A percentile compares a stretch with the other conserved stretches of the same genome.
Evolutionary conservation across 2,329 filamentous ascomycete species (phyloP).

Genomic region (Aspergillus arachidicola): DNA sequence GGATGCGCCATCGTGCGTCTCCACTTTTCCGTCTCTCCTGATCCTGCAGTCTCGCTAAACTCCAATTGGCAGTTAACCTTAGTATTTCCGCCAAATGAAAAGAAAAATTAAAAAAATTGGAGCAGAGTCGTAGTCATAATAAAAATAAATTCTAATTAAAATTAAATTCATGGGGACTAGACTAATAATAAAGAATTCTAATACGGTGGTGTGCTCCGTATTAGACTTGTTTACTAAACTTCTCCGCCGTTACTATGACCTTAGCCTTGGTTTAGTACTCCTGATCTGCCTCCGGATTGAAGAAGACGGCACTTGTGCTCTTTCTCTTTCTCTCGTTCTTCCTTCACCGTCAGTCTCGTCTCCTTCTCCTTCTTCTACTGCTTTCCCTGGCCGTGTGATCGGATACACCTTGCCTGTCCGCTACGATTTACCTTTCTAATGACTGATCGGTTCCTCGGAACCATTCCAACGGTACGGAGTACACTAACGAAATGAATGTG

Average conservation of each 20-base stretch:
- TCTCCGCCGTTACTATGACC: background rate
- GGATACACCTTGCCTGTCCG: background rate
- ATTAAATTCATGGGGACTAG: background rate
- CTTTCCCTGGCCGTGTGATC: background rate
- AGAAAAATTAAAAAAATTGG: background rate
- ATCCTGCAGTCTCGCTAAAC: background rate
- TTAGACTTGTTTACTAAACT: background rate
- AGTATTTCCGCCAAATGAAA: background rate
- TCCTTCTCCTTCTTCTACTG: background rate
- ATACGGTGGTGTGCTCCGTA: background rate
- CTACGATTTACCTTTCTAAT: conserved; percentile 5
- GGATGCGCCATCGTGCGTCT: conserved; percentile 3
- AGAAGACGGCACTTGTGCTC: background rate
- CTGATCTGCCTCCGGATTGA: conserved; percentile 4
- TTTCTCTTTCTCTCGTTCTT: background rate
- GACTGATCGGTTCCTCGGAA: conserved; percentile 7
- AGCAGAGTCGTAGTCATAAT: background rate
- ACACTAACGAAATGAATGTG: conserved; percentile 8
- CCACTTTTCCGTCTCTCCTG: conserved; percentile 3
- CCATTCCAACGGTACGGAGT: conserved; percentile 5
- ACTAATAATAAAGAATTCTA: conserved; percentile 5
- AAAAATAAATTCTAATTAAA: conserved; percentile 4
- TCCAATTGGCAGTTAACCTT: background rate
- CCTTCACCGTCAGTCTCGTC: background rate
- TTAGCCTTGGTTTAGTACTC: background rate